Percentiles rank a stretch among this genome's conserved stretches.
Evolutionary conservation across 1,139 yeast species (phyloP).

Genomic region (Pneumocystis wakefieldiae): DNA sequence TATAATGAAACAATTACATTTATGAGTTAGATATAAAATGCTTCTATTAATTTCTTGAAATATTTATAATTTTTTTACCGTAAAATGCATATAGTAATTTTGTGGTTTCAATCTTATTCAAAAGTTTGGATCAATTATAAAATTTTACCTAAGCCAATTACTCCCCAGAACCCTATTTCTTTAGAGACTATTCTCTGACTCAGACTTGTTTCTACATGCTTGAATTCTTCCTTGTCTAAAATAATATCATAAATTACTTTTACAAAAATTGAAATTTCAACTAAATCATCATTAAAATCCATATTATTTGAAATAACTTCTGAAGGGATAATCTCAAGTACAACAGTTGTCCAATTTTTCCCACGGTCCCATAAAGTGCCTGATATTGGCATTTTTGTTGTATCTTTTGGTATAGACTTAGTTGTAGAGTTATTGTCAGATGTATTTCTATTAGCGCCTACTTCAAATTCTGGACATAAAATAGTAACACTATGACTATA

Average conservation of each 20-base stretch:
- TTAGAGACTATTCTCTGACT: neutral
- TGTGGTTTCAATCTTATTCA: neutral
- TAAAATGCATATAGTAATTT: neutral
- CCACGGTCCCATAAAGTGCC: conserved; percentile 12
- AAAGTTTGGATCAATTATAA: neutral
- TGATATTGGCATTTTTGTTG: conserved; percentile 1
- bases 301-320: neutral
- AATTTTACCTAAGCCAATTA: conserved; percentile 1
- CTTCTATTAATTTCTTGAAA: neutral
- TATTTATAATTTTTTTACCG: neutral
- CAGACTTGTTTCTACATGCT: neutral
- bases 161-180: neutral
- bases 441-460: neutral
- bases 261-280: conserved; percentile 1
- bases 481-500: neutral
- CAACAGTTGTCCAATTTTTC: conserved; percentile 13
- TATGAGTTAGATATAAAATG: neutral
- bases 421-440: neutral
- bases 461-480: conserved; percentile 2
- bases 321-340: conserved; percentile 12
- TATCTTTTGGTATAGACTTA: neutral
- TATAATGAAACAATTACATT: neutral
- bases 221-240: neutral
- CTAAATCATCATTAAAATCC: neutral
- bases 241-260: neutral